These are phyloP conservation scores for Hansenula lynferdii DNA, from an alignment of 1,139 yeast genomes.

Conservation along the genomic window DNA sequence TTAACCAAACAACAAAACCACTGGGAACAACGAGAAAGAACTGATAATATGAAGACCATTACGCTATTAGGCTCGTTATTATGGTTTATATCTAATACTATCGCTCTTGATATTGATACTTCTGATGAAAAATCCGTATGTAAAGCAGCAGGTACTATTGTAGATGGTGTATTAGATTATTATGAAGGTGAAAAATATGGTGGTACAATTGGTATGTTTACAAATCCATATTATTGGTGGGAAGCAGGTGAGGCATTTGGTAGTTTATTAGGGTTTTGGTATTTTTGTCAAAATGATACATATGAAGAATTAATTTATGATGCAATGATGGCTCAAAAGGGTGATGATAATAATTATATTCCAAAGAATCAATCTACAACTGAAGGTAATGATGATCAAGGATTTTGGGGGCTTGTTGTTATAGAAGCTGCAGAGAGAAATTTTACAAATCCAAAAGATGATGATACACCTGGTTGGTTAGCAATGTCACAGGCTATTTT, in stretches of 20 bases:
- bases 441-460: slow-evolving; percentile 43
- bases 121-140: slow-evolving; percentile 35
- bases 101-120: slow-evolving; percentile 21
- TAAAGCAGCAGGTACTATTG: slow-evolving; percentile 41
- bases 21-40: background rate
- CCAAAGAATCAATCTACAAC: slow-evolving; percentile 57
- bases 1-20: no score
- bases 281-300: slow-evolving; percentile 43
- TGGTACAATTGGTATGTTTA: slow-evolving; percentile 56
- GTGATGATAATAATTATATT: slow-evolving; percentile 46
- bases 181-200: slow-evolving; percentile 49
- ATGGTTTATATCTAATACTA: background rate
- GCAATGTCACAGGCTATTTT: slow-evolving; percentile 55
- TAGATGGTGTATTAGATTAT: slow-evolving; percentile 50
- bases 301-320: slow-evolving; percentile 35
- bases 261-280: slow-evolving; percentile 49
- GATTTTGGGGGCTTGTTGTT: slow-evolving; percentile 61
- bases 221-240: slow-evolving; percentile 68
- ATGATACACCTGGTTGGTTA: slow-evolving; percentile 41
- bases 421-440: slow-evolving; percentile 61
- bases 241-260: slow-evolving; percentile 68
- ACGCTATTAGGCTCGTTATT: background rate
- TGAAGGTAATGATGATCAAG: slow-evolving; percentile 72
- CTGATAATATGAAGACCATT: background rate
- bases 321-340: slow-evolving; percentile 54